These are phyloP conservation scores for Paraurostyla sp. DNA, from an alignment of 73 alveolate genomes.

Conservation along the genomic window DNA sequence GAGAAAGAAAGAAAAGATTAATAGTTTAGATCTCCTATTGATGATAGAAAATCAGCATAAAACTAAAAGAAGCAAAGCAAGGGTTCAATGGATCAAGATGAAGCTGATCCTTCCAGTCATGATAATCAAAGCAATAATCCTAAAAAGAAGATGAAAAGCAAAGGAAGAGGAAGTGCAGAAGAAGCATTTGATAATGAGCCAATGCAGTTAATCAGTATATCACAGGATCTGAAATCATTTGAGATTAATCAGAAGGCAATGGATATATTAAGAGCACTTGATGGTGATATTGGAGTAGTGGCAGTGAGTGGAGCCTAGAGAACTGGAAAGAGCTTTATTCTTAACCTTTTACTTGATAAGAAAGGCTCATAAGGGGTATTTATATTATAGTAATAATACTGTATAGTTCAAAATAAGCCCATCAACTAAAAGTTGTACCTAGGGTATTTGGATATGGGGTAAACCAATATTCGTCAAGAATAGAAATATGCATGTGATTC, in stretches of 20 bases:
- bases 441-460: constrained; percentile 98
- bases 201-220: constrained; percentile 80
- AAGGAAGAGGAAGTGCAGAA: too few species aligned
- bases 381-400: not conserved
- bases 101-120: too few species aligned
- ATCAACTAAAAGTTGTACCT: constrained; percentile 93
- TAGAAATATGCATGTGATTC: constrained; percentile 87
- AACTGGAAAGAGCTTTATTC: constrained; percentile 95
- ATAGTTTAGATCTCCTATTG: too few species aligned
- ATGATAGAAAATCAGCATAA: too few species aligned
- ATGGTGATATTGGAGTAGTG: constrained; percentile 84
- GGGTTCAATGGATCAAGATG: too few species aligned
- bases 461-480: constrained; percentile 86
- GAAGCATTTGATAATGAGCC: too few species aligned
- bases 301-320: constrained; percentile 95
- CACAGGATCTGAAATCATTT: constrained; percentile 72
- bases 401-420: constrained; percentile 85
- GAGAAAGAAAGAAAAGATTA: too few species aligned
- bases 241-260: constrained; percentile 81
- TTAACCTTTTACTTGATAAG: constrained; percentile 91
- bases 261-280: constrained; percentile 65
- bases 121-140: too few species aligned
- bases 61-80: too few species aligned
- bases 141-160: too few species aligned
- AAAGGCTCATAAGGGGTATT: constrained; percentile 72